Evolutionary conservation across 2,329 filamentous ascomycete species (phyloP), one percentile per base, ranked within the genome.

Genomic region (Penicillium sp.): DNA sequence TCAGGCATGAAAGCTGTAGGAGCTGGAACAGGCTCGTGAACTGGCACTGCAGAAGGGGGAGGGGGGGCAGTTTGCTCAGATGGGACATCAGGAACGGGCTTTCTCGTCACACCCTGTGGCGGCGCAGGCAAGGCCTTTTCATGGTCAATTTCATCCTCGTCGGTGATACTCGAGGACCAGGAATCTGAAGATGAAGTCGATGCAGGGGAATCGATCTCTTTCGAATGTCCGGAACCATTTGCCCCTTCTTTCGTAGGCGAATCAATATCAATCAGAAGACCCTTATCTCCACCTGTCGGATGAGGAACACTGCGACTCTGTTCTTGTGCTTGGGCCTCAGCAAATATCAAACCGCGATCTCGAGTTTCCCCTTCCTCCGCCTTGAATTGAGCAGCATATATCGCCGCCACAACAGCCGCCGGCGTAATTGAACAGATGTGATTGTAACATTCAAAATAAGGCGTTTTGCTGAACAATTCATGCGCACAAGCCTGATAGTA

Each of bases 401-500:
- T 43, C 11, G 42, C 43, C 6, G 56, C 55, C 58, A 66, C 58
- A 35, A 63, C 62, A 22, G 64, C 64, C 13, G 65, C 63, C 2
- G 72, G 70, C 1, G 75, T 77, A 19, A 78, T 70, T 0, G 75
- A 77, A 55, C 78, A 80, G 19, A 76, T 68, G 63, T 81, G 80
- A 52, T 79, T 78, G 14, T 74, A 57, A 54, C 79, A 81, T 60
- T 80, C 76, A 52, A 81, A 81, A 61, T 76, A 81, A 0, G 76
- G 75, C 7, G 67, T 71, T 19, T 72, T 70, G 52, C 73, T 79
- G 55, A 79, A 73, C n/a, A 78, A 63, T 48, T 81, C 79, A 61
- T 81, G 75, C 1, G 78, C 75, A 63, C 78, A 79, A 4, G 79
- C 80, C 66, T 80, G 79, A 54, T 76, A 79, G 59, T 80, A 79